Conservation (phyloP, 805 yeast species). For the Nakazawaea ernobii region DNA sequence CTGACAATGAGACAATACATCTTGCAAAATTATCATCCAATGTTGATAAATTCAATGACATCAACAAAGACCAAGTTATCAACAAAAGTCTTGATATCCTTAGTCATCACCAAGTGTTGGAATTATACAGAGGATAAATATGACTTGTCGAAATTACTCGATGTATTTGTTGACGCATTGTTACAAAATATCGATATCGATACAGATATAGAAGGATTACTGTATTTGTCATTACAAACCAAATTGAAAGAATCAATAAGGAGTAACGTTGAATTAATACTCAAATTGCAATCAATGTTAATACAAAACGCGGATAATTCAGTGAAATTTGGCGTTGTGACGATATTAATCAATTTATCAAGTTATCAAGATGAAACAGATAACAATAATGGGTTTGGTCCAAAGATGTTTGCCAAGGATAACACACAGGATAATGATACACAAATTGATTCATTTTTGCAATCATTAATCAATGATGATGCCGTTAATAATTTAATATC, state of each 20-base stretch:
- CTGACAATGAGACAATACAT: background rate
- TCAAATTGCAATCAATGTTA: constrained; percentile 2
- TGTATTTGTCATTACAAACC: constrained; percentile 29
- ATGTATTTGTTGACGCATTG: background rate
- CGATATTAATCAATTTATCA: constrained; percentile 35
- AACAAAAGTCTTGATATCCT: background rate
- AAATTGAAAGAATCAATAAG: constrained; percentile 29
- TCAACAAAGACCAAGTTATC: too few relatives aligned
- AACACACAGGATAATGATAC: constrained; percentile 22
- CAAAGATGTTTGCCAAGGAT: constrained; percentile 21
- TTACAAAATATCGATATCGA: background rate
- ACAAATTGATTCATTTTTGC: constrained; percentile 22
- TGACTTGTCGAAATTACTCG: background rate
- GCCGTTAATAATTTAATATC: constrained; percentile 14
- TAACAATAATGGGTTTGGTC: constrained; percentile 26
- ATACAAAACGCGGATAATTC: constrained; percentile 13
- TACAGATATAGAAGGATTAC: constrained; percentile 25
- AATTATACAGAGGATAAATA: constrained; percentile 1
- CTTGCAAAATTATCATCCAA: background rate
- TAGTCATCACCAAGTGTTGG: background rate
- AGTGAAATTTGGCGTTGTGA: constrained; percentile 35
- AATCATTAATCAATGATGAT: constrained; percentile 17
- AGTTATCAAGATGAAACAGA: constrained; percentile 23
- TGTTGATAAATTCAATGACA: background rate
- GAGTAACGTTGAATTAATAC: constrained; percentile 8